Evolutionary conservation across 495 filamentous ascomycete genomes (phyloP).

Genomic region (Thozetella sp.): DNA sequence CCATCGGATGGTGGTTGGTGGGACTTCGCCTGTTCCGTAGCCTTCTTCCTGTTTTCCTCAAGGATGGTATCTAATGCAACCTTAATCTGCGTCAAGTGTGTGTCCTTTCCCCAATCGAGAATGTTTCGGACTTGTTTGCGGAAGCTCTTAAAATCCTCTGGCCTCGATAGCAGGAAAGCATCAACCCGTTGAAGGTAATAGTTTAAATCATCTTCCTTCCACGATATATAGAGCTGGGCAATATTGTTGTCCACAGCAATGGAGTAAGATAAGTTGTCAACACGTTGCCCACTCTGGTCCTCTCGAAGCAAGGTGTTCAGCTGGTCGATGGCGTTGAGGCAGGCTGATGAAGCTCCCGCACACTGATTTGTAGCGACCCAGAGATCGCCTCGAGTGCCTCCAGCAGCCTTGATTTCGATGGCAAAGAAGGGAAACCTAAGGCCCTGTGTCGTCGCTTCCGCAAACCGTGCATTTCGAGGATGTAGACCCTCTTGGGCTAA

Average conservation of each 20-base stretch:
- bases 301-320: slow-evolving; percentile 10
- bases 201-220: slow-evolving; percentile 12
- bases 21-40: slow-evolving; percentile 2
- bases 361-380: slow-evolving; percentile 15
- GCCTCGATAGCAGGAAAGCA: slow-evolving; percentile 10
- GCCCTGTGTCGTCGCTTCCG: slow-evolving; percentile 9
- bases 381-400: slow-evolving; percentile 11
- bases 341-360: slow-evolving; percentile 12
- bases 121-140: slow-evolving; percentile 11
- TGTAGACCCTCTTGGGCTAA: slow-evolving; percentile 7
- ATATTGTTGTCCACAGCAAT: slow-evolving; percentile 10
- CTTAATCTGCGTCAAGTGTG: slow-evolving; percentile 10
- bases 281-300: neutral
- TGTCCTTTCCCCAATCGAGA: slow-evolving; percentile 14
- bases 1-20: slow-evolving; percentile 14
- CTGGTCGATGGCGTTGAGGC: slow-evolving; percentile 10
- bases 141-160: slow-evolving; percentile 14
- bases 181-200: slow-evolving; percentile 11
- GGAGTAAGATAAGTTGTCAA: slow-evolving; percentile 10
- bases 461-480: slow-evolving; percentile 12
- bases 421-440: slow-evolving; percentile 15
- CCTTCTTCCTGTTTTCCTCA: slow-evolving; percentile 11
- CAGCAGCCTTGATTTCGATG: slow-evolving; percentile 13
- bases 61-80: slow-evolving; percentile 13
- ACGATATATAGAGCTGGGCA: slow-evolving; percentile 10